These are phyloP conservation scores for Pseudogymnoascus sp. DNA, from an alignment of 2,329 filamentous ascomycete species.

Conservation along the genomic window DNA sequence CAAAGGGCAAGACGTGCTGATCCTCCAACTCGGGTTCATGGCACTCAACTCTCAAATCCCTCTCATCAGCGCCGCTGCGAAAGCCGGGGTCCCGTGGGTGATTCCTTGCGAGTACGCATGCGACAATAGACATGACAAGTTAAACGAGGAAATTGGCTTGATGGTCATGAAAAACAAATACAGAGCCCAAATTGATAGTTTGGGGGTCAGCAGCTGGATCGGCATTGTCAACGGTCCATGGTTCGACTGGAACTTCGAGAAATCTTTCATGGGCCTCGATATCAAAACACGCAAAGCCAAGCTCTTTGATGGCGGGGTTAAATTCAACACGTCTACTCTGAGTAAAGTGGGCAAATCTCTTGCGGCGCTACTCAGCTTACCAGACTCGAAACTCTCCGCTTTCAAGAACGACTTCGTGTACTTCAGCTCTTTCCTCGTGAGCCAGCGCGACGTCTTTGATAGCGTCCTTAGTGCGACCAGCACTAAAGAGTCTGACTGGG, in stretches of 20 bases:
- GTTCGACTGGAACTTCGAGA: constrained; percentile 45
- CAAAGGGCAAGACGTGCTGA: constrained; percentile 36
- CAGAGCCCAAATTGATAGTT: constrained; percentile 33
- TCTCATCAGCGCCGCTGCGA: constrained; percentile 43
- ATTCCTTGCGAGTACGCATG: constrained; percentile 43
- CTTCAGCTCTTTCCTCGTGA: constrained; percentile 38
- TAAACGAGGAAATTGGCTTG: constrained; percentile 29
- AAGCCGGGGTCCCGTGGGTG: constrained; percentile 45
- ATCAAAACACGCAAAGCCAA: constrained; percentile 36
- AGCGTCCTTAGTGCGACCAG: constrained; percentile 21
- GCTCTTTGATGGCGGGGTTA: constrained; percentile 45
- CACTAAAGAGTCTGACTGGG: constrained; percentile 23
- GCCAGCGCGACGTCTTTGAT: constrained; percentile 42
- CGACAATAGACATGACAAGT: constrained; percentile 27
- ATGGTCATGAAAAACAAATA: constrained; percentile 15
- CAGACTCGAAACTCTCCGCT: constrained; percentile 29
- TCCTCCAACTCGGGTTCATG: constrained; percentile 30
- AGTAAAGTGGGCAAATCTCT: constrained; percentile 47
- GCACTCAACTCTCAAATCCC: constrained; percentile 32
- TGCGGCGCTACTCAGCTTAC: constrained; percentile 40
- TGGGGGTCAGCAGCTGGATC: constrained; percentile 34
- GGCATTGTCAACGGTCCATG: constrained; percentile 41
- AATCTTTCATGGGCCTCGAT: constrained; percentile 42
- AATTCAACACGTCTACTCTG: constrained; percentile 41
- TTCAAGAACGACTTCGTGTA: constrained; percentile 38